Evolutionary conservation across 2,329 filamentous ascomycete species (phyloP), one percentile per base, ranked within the genome.

Genomic region (Drechslerella dactyloides): DNA sequence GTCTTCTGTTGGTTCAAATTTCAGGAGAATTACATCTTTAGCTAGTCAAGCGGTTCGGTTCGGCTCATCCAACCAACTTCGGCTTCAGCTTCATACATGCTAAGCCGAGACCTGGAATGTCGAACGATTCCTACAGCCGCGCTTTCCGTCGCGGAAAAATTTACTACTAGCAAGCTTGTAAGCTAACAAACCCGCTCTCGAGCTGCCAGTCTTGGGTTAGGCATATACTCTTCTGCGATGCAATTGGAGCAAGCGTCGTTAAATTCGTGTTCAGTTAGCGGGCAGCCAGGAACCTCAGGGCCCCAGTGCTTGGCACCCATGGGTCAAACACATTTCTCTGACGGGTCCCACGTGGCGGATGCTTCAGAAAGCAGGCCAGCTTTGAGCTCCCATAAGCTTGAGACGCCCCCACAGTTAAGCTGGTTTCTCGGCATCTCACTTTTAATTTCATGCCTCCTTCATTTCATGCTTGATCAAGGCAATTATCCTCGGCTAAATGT

Each of bases 401-500:
- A 30, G n/a, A n/a, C n/a, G n/a, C 66, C 66, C 66, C 66, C 66
- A 70, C 66, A 64, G 51, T 60, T 64, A 59, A 59, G 66, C 59
- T 35, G 57, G 62, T 64, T 64, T 64, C 59, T 59, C 50, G 56
- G 54, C 23, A 64, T 70, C 52, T 63, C 54, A 59, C 59, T 70
- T 70, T 70, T 62, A 54, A 64, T 64, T 70, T 70, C 17, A 19
- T 40, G 33, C 60, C 35, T 54, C 50, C 44, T 54, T 58, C 48
- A 62, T 64, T 70, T 70, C 66, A 56, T 60, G 59, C 53, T 59
- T 64, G 21, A 52, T 64, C 17, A 53, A 40, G 54, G 21, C 54
- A 70, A 64, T 60, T 70, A 70, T 64, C 55, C 59, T 70, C 66
- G 66, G 66, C 66, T 70, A 70, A 70, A 70, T 70, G 33, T 48